A percentile compares a stretch with the other conserved stretches of the same genome.
phyloP scores from a whole-genome alignment of 2,329 filamentous ascomycete genomes.

The Byssoonygena ceratinophila region DNA sequence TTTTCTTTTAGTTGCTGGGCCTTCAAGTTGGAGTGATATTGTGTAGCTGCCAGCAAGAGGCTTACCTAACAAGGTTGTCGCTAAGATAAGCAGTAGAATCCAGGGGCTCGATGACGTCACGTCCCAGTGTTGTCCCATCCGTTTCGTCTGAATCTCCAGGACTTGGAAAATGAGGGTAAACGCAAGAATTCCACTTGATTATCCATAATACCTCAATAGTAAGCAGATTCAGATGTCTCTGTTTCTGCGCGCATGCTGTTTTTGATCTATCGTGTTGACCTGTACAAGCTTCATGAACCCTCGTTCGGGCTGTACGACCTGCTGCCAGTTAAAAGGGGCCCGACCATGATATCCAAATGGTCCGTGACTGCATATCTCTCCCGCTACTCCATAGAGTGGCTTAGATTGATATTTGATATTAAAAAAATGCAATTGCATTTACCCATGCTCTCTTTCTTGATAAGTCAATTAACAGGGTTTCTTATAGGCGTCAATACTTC shows the following conservation, averaged over 20 bases:
- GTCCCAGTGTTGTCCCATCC: neutral
- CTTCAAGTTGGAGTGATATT: no score
- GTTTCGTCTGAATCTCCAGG: no score
- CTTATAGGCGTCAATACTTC: conserved; percentile 58
- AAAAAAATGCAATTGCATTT: no score
- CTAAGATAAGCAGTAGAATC: neutral
- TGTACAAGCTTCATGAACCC: neutral
- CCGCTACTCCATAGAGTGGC: neutral
- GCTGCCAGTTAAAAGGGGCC: neutral
- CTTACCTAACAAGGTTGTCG: no score
- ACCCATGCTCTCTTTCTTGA: no score
- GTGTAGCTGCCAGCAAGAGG: no score
- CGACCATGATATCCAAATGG: neutral
- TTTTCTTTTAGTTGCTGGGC: no score
- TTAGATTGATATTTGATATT: neutral
- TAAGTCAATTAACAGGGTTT: neutral
- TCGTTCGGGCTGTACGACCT: neutral
- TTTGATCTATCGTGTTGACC: neutral
- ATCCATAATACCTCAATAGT: no score
- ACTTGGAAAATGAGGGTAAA: no score
- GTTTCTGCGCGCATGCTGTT: no score
- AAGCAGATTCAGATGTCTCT: no score
- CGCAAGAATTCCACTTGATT: no score
- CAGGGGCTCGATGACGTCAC: neutral
- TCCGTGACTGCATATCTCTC: neutral